A percentile compares a stretch with the other conserved stretches of the same genome.
phyloP scores from a whole-genome alignment of 2,329 filamentous ascomycete genomes.

The Penicillium decumbens region DNA sequence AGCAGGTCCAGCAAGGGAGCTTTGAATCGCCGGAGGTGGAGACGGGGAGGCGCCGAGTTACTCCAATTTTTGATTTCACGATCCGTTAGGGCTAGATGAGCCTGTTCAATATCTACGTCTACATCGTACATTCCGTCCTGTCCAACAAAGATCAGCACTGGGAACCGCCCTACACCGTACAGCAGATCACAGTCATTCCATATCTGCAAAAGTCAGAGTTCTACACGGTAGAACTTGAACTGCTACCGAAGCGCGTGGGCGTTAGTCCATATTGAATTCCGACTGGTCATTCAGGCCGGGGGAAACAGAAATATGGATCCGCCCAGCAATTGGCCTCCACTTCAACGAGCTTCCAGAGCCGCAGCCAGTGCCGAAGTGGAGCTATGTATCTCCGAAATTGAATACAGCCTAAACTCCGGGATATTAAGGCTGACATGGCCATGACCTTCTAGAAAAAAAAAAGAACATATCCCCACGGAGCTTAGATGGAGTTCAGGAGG shows the following conservation, averaged over 20 bases:
- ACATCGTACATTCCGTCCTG: neutral
- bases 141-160: neutral
- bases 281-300: constrained; percentile 22
- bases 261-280: neutral
- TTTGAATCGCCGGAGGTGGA: constrained; percentile 12
- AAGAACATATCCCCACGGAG: neutral
- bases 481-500: neutral
- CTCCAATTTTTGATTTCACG: neutral
- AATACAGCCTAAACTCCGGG: constrained; percentile 10
- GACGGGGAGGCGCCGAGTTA: constrained; percentile 14
- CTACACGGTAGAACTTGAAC: constrained; percentile 5
- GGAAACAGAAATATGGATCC: constrained; percentile 7
- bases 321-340: constrained; percentile 14
- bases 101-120: neutral
- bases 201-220: neutral
- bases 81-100: neutral
- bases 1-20: constrained; percentile 22
- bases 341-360: constrained; percentile 24
- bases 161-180: constrained; percentile 4
- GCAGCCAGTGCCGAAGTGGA: constrained; percentile 26
- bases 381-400: neutral
- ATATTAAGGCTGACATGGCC: neutral
- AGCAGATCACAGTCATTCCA: neutral
- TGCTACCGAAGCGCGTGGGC: neutral
- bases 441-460: constrained; percentile 3